A percentile compares a stretch with the other conserved stretches of the same genome.
Conservation (phyloP, 2,329 filamentous ascomycete species). For the Aureobasidium sp. region DNA sequence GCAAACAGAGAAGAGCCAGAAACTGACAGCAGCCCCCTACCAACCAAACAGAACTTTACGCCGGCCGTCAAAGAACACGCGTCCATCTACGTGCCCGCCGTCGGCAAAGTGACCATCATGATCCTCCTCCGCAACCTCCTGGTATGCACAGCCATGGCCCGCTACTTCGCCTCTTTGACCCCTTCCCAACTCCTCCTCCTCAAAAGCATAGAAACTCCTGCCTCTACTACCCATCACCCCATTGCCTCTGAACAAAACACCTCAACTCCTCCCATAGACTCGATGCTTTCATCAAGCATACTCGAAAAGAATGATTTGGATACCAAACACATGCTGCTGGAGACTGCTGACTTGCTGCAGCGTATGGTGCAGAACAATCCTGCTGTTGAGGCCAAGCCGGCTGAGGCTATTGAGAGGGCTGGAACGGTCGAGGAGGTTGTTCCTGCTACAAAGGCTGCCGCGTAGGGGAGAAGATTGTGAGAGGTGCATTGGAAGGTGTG, state of each 20-base stretch:
- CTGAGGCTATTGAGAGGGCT: constrained; percentile 19
- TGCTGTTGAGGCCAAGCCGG: constrained; percentile 27
- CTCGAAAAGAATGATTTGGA: not conserved
- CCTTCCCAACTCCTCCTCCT: not conserved
- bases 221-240: not conserved
- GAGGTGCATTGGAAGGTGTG: too few species aligned
- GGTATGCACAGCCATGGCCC: constrained; percentile 46
- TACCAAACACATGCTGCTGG: not conserved
- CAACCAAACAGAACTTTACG: constrained; percentile 66
- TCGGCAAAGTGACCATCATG: constrained; percentile 95
- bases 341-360: constrained; percentile 25
- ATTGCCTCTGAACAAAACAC: constrained; percentile 7
- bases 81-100: constrained; percentile 92
- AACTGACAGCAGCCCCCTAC: not conserved
- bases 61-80: constrained; percentile 89
- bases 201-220: not conserved
- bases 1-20: not conserved
- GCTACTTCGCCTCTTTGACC: not conserved
- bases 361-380: constrained; percentile 40
- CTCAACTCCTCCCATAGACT: constrained; percentile 7
- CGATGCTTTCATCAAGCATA: constrained; percentile 14
- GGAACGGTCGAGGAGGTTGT: constrained; percentile 20
- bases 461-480: not conserved
- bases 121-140: constrained; percentile 83
- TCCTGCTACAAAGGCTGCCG: not conserved